A percentile compares a stretch with the other conserved stretches of the same genome.
phyloP scores from a whole-genome alignment of 2,329 filamentous ascomycete genomes.

The Pseudocercospora macadamiae region DNA sequence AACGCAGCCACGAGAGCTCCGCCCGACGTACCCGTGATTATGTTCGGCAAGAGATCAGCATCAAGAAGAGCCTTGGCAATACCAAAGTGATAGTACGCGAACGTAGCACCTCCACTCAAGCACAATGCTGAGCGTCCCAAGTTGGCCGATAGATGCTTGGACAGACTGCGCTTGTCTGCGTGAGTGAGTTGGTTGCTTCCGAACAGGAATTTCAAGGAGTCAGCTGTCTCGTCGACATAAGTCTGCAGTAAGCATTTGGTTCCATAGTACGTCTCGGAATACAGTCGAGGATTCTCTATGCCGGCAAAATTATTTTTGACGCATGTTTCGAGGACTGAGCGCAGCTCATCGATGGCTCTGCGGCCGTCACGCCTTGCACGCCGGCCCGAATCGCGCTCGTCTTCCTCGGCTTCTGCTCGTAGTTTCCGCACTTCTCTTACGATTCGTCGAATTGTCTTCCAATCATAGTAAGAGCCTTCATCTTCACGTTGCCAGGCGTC shows the following conservation, averaged over 20 bases:
- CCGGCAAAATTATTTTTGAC: conserved; percentile 98
- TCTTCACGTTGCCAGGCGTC: conserved; percentile 77
- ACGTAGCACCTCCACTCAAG: conserved; percentile 87
- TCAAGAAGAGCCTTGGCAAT: conserved; percentile 89
- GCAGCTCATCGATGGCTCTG: conserved; percentile 73
- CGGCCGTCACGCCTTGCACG: conserved; percentile 33
- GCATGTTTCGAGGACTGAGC: conserved; percentile 79
- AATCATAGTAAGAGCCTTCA: conserved; percentile 80
- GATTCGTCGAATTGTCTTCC: conserved; percentile 76
- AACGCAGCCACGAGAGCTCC: conserved; percentile 87
- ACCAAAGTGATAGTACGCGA: conserved; percentile 96
- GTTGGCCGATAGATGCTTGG: conserved; percentile 87
- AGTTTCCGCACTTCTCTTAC: conserved; percentile 72
- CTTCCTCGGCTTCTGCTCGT: conserved; percentile 57
- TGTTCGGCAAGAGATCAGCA: conserved; percentile 80
- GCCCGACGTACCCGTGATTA: conserved; percentile 95
- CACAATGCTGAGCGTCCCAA: conserved; percentile 92
- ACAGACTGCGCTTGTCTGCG: conserved; percentile 77
- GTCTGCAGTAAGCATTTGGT: conserved; percentile 94
- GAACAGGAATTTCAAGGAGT: conserved; percentile 67
- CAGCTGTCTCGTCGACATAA: conserved; percentile 83
- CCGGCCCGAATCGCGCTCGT: conserved; percentile 49
- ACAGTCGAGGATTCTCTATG: conserved; percentile 89
- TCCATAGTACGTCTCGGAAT: conserved; percentile 95
- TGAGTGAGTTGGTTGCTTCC: conserved; percentile 67